These are phyloP conservation scores for Plenodomus lindquistii DNA, from an alignment of 2,329 filamentous ascomycete genomes.

Conservation along the genomic window DNA sequence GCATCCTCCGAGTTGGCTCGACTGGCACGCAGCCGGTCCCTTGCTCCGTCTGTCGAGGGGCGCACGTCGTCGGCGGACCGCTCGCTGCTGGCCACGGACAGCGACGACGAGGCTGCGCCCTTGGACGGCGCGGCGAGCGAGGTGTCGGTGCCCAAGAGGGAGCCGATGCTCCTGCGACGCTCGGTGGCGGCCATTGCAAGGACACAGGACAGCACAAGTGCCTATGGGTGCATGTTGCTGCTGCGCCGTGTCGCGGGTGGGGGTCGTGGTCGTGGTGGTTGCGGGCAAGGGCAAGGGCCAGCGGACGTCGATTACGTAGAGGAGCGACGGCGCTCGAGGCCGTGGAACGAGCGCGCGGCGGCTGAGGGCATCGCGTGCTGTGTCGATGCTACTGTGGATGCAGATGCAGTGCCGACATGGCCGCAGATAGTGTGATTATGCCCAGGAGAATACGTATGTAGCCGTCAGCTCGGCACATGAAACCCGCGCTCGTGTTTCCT, in stretches of 20 bases:
- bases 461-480: background rate
- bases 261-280: too few species aligned
- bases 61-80: slow-evolving; percentile 26
- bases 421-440: too few species aligned
- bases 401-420: too few species aligned
- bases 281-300: slow-evolving; percentile 2
- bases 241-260: background rate
- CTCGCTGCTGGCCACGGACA: slow-evolving; percentile 40
- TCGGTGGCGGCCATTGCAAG: slow-evolving; percentile 28
- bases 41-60: slow-evolving; percentile 44
- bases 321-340: background rate
- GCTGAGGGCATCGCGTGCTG: background rate
- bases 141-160: slow-evolving; percentile 24
- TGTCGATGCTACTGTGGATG: too few species aligned
- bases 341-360: background rate
- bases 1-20: slow-evolving; percentile 46
- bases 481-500: background rate
- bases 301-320: slow-evolving; percentile 18
- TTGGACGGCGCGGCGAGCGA: slow-evolving; percentile 35
- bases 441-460: slow-evolving; percentile 1
- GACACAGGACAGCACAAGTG: too few species aligned
- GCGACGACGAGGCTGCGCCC: slow-evolving; percentile 34
- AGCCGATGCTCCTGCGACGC: slow-evolving; percentile 27
- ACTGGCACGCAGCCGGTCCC: slow-evolving; percentile 45
- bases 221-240: slow-evolving; percentile 8